phyloP scores from a whole-genome alignment of 1,284 basidiomycete species.

The Microstroma glucosiphilum region DNA sequence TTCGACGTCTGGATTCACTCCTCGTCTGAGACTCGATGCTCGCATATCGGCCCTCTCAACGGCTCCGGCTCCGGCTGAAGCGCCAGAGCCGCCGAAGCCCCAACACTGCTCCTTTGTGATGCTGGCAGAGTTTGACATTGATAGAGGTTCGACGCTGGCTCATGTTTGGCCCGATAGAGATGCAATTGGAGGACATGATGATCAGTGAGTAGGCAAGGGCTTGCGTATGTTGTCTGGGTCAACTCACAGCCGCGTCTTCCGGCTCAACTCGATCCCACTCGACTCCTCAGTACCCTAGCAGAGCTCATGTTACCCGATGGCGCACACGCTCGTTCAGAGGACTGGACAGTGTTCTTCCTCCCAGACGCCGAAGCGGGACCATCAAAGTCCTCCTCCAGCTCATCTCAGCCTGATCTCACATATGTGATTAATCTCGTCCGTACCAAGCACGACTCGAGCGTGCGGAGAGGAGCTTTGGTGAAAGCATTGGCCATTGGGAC shows the following conservation, averaged over 20 bases:
- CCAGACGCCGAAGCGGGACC: background rate
- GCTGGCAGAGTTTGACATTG: constrained; percentile 46
- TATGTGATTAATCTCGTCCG: constrained; percentile 68
- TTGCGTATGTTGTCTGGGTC: constrained; percentile 17
- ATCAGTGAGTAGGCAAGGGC: constrained; percentile 19
- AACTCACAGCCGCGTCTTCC: constrained; percentile 5
- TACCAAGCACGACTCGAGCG: constrained; percentile 83
- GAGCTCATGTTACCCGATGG: constrained; percentile 98
- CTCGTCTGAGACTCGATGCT: too few species aligned
- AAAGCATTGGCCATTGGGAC: constrained; percentile 95
- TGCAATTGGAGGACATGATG: constrained; percentile 32
- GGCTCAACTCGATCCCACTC: constrained; percentile 5
- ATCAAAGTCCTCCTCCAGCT: background rate
- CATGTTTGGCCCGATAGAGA: constrained; percentile 29
- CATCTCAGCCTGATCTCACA: background rate
- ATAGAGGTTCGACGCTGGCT: constrained; percentile 39
- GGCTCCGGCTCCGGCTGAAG: too few species aligned
- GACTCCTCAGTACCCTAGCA: constrained; percentile 68
- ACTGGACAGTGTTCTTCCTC: constrained; percentile 98
- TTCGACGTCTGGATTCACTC: too few species aligned
- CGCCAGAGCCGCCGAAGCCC: background rate
- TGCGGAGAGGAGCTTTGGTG: constrained; percentile 85
- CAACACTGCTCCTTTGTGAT: constrained; percentile 39
- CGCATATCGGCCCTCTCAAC: too few species aligned
- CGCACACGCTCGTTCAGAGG: constrained; percentile 83